Evolutionary conservation across 2,329 filamentous ascomycete genomes (phyloP).

Genomic region (Purpureocillium lavendulum): DNA sequence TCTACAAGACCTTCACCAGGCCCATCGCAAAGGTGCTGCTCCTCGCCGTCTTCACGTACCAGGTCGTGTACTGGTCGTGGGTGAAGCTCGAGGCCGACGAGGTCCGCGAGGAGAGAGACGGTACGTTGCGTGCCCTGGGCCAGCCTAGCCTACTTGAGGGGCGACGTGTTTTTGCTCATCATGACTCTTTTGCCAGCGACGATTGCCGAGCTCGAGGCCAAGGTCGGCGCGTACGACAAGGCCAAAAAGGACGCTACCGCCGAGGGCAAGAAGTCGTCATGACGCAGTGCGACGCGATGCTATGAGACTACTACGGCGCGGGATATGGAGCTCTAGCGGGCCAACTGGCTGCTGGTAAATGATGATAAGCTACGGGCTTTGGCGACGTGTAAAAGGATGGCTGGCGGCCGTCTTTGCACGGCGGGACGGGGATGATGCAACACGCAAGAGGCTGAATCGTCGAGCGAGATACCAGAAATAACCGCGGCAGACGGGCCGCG

Average conservation of each 20-base stretch:
- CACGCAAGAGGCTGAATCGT: too few relatives aligned
- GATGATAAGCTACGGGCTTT: too few relatives aligned
- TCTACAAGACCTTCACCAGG: constrained; percentile 68
- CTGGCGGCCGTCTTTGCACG: too few relatives aligned
- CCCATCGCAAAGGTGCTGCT: constrained; percentile 68
- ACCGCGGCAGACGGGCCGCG: too few relatives aligned
- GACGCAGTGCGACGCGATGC: neutral
- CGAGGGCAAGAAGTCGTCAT: constrained; percentile 6
- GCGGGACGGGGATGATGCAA: too few relatives aligned
- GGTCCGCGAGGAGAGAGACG: constrained; percentile 47
- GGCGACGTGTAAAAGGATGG: too few relatives aligned
- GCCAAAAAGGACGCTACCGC: constrained; percentile 8
- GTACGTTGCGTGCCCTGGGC: constrained; percentile 26
- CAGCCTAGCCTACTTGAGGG: constrained; percentile 6
- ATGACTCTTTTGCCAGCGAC: constrained; percentile 13
- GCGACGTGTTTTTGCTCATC: neutral
- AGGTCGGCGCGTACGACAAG: constrained; percentile 25
- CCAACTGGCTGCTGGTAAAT: too few relatives aligned
- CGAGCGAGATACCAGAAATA: too few relatives aligned
- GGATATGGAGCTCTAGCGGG: too few relatives aligned
- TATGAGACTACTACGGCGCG: too few relatives aligned
- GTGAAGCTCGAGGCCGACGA: constrained; percentile 66
- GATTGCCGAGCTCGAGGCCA: constrained; percentile 27
- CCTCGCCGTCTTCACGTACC: constrained; percentile 69
- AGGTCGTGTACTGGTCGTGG: constrained; percentile 69